A percentile compares a stretch with the other conserved stretches of the same genome.
Conservation (phyloP, 2,329 filamentous ascomycete species). For the Apiospora sp. region DNA sequence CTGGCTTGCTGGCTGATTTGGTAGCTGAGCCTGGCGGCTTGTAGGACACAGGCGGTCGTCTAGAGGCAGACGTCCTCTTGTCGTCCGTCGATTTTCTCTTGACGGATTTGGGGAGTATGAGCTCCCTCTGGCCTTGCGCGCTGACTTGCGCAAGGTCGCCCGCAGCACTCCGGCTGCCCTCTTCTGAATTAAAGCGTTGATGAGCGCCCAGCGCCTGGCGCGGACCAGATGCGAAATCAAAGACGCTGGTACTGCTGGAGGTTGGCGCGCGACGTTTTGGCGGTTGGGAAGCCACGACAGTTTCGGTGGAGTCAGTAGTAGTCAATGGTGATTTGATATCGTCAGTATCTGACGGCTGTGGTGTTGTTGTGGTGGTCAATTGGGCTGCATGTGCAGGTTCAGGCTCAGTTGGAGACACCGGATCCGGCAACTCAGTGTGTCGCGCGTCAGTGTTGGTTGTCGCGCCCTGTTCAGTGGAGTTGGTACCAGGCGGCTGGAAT, state of each 20-base stretch:
- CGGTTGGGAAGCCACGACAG: constrained; percentile 42
- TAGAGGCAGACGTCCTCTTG: constrained; percentile 50
- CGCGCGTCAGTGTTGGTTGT: constrained; percentile 36
- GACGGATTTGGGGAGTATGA: constrained; percentile 55
- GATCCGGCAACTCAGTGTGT: constrained; percentile 37
- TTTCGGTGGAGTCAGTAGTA: constrained; percentile 38
- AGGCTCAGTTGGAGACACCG: constrained; percentile 34
- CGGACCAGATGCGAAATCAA: constrained; percentile 13
- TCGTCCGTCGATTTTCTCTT: constrained; percentile 55
- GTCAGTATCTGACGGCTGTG: background rate
- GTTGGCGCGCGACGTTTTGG: constrained; percentile 49
- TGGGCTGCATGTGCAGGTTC: constrained; percentile 2
- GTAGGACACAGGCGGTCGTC: constrained; percentile 60
- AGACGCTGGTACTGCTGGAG: constrained; percentile 41
- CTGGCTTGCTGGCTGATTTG: constrained; percentile 44
- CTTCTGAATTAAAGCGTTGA: constrained; percentile 31
- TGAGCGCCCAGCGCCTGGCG: constrained; percentile 20
- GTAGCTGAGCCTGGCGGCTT: constrained; percentile 48
- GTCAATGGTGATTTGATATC: constrained; percentile 24
- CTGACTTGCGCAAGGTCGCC: constrained; percentile 39
- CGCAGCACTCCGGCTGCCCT: constrained; percentile 36
- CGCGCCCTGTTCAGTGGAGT: constrained; percentile 28
- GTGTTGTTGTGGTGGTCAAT: background rate
- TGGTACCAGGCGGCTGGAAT: constrained; percentile 44
- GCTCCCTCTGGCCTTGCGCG: constrained; percentile 52